Evolutionary conservation across 2,329 filamentous ascomycete genomes (phyloP), one percentile per base, ranked within the genome.

Genomic region (Akanthomyces lecanii): DNA sequence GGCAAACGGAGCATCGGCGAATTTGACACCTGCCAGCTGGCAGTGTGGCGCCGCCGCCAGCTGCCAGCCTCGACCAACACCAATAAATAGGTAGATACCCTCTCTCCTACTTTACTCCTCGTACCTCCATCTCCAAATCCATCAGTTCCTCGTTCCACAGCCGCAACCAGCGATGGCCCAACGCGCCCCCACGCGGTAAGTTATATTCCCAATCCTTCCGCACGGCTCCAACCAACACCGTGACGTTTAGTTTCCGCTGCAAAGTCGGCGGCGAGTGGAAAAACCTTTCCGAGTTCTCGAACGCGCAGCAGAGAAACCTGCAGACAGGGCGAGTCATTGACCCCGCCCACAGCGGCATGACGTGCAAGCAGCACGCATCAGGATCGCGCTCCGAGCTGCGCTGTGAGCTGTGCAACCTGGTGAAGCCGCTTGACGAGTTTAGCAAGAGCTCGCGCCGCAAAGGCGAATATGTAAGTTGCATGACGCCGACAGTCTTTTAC

Each of bases 281-380:
- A 54, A 59, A 69, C 0, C 58, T 72, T 2, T 54, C 65, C 3
- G 65, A 64, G 4, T 78, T 77, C 62, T 76, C 74, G 5, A 68
- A 67, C 6, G 71, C 64, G 4, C 74, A 78, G 56, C 72, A 72
- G 57, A 68, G 66, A 21, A 58, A 71, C 6, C 53, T 76, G 12
- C 68, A 69, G 42, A 51, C 67, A 23, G 63, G 63, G 2, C 52
- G 28, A 1, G 10, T 7, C 3, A 48, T 74, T n/a, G 65, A 74
- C 25, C 63, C 74, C 0, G 69, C 69, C 0, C 72, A 73, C 48
- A 72, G 70, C 1, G 74, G 74, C 33, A 77, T 78, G 75, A 69
- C 69, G 0, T 78, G 76, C 53, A 68, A 69, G 8, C 71, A 75
- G 5, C 76, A 78, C 58, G 68, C 69, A 0, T 64, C 71, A 2